Base-by-base conservation (phyloP, 2,329 filamentous ascomycete species). In the Alternaria sp. region DNA sequence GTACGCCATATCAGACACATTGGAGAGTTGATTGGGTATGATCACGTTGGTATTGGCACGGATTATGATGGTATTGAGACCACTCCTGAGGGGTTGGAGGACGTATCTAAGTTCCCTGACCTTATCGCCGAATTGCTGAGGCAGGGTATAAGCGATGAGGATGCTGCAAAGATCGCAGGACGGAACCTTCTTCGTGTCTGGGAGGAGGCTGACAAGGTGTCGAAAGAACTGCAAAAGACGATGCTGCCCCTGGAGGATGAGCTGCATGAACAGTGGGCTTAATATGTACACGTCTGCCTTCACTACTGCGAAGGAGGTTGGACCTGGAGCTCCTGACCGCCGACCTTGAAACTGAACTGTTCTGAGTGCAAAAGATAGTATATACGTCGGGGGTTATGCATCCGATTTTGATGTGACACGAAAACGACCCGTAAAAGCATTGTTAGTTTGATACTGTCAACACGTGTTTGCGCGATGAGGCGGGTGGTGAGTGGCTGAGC, bases 181-280 rank as follows among this genome's bases (percentile, higher is more conserved):
- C 87, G 89, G 4, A 97, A 97, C 77, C 68, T 97, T 3, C 79
- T 97, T 61, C 88, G 94, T 19, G 93, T 97, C 6, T 97, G 93
- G 94, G 86, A 82, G 59, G 90, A 91, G 26, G 92, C 91, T 1
- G 94, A 97, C 67, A 82, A 80, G 23, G 89, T 96, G 43, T 91
- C 92, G 6, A 82, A 82, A 46, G 81, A 86, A 76, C 76, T 97
- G 81, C 90, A 93, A 79, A 79, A 77, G 63, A 74, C 77, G 44
- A 77, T 76, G 30, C 57, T 77, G 47, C 83, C 83, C 12, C 55
- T 84, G 26, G 83, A 85, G 61, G 83, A 85, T 62, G 75, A 81
- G 8, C 59, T 83, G 13, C 54, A 71, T 49, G 72, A 73, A 15
- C 59, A 59, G 7, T 78, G 74, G 74, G 56, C 47, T n/a, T 51